These are phyloP conservation scores for Teunomyces cretensis DNA, from an alignment of 805 yeast species.

Conservation along the genomic window DNA sequence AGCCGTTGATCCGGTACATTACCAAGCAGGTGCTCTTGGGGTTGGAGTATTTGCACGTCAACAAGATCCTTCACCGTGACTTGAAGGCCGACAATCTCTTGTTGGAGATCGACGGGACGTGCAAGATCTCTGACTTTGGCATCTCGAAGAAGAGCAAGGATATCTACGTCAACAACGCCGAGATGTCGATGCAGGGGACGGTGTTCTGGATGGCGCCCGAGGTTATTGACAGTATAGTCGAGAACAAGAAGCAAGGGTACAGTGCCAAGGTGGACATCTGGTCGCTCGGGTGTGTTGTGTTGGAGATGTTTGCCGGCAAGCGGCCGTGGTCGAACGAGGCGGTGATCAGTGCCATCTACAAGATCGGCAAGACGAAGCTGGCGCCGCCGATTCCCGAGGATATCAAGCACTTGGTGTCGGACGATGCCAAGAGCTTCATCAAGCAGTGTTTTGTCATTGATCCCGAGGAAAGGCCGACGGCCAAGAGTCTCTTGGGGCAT, in stretches of 20 bases:
- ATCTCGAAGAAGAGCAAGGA: conserved; percentile 77
- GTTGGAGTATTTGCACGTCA: conserved; percentile 78
- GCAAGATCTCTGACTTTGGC: conserved; percentile 96
- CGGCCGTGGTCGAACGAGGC: conserved; percentile 97
- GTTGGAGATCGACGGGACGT: conserved; percentile 86
- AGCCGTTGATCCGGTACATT: conserved; percentile 65
- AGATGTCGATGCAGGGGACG: conserved; percentile 98
- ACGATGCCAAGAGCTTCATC: conserved; percentile 67
- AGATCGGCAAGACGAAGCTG: conserved; percentile 76
- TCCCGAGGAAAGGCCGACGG: conserved; percentile 89
- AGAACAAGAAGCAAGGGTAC: conserved; percentile 79
- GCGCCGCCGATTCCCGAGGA: conserved; percentile 98
- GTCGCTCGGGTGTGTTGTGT: conserved; percentile 96
- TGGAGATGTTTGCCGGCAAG: conserved; percentile 97
- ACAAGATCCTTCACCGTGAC: conserved; percentile 90
- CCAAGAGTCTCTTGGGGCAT: conserved; percentile 57
- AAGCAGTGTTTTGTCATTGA: conserved; percentile 71
- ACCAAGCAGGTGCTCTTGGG: conserved; percentile 83
- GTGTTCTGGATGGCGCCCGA: conserved; percentile 99
- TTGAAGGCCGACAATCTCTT: conserved; percentile 90
- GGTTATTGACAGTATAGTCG: conserved; percentile 81
- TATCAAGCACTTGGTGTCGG: conserved; percentile 61
- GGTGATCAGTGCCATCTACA: conserved; percentile 91
- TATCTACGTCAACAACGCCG: conserved; percentile 87
- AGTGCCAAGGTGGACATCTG: conserved; percentile 98